phyloP scores from a whole-genome alignment of 768 basidiomycete genomes.

The Infundibulicybe gibba region DNA sequence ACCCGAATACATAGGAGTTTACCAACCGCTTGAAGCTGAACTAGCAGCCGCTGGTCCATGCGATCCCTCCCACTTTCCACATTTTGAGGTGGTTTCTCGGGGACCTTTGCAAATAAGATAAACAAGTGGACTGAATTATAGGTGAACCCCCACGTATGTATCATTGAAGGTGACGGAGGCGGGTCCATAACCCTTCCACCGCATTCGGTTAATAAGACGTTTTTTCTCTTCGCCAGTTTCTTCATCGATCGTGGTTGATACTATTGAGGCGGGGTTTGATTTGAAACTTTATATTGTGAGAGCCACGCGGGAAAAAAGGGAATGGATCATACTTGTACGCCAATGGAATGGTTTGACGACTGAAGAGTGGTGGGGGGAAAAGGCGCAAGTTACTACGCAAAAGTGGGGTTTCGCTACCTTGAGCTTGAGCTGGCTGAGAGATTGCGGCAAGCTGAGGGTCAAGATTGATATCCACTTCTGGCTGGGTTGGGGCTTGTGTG shows the following conservation, averaged over 20 bases:
- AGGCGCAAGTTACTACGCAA: constrained; percentile 62
- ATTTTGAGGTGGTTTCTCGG: constrained; percentile 56
- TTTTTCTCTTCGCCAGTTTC: constrained; percentile 80
- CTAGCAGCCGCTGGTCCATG: constrained; percentile 51
- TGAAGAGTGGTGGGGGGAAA: constrained; percentile 89
- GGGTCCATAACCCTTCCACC: constrained; percentile 85
- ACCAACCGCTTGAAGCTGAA: constrained; percentile 50
- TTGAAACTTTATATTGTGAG: constrained; percentile 53
- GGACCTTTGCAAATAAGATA: constrained; percentile 41
- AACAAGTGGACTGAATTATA: background rate
- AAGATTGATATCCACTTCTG: constrained; percentile 36
- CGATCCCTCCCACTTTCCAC: constrained; percentile 57
- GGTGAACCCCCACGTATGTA: constrained; percentile 33
- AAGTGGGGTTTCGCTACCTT: constrained; percentile 3
- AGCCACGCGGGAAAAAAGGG: background rate
- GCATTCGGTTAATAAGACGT: constrained; percentile 77
- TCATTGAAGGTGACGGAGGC: constrained; percentile 69
- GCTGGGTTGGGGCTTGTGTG: constrained; percentile 10
- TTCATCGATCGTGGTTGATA: constrained; percentile 62
- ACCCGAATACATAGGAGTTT: background rate
- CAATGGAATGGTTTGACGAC: constrained; percentile 74
- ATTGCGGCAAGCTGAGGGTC: constrained; percentile 43
- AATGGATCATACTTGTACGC: constrained; percentile 62
- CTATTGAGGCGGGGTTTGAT: constrained; percentile 70
- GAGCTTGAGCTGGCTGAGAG: constrained; percentile 7